Evolutionary conservation across 352 stramenopile species (phyloP).

Genomic region (Phytophthora ramorum): DNA sequence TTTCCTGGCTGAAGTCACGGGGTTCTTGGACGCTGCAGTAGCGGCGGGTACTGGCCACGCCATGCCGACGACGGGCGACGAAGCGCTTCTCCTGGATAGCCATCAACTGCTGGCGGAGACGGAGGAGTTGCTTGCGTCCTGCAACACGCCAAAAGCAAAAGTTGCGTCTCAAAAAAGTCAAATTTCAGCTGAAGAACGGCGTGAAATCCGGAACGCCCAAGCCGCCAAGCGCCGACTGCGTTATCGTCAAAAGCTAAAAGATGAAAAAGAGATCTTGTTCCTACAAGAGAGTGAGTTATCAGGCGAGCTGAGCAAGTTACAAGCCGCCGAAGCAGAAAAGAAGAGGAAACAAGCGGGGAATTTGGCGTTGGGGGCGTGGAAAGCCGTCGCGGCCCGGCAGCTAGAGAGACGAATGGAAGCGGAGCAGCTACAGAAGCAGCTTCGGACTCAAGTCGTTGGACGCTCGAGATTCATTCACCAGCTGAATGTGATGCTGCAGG

Average conservation of each 20-base stretch:
- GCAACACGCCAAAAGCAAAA: background rate
- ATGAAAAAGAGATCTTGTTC: slow-evolving; percentile 15
- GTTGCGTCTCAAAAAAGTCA: background rate
- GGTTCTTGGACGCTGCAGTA: background rate
- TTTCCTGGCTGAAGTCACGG: slow-evolving; percentile 6
- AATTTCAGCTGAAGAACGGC: slow-evolving; percentile 5
- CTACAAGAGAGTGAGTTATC: slow-evolving; percentile 10
- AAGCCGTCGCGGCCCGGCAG: slow-evolving; percentile 19
- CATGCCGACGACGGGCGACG: background rate
- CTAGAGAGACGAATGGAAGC: slow-evolving; percentile 17
- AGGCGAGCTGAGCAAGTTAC: background rate
- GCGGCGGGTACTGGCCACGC: background rate
- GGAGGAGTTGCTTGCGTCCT: slow-evolving; percentile 8
- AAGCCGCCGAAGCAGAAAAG: background rate
- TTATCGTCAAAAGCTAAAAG: slow-evolving; percentile 25
- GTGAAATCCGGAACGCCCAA: slow-evolving; percentile 24
- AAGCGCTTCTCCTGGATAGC: background rate
- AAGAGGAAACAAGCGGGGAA: background rate
- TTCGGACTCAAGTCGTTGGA: slow-evolving; percentile 13
- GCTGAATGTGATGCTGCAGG: slow-evolving; percentile 10
- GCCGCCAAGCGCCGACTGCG: slow-evolving; percentile 12
- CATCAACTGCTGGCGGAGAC: slow-evolving; percentile 16
- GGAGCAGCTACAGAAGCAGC: slow-evolving; percentile 13
- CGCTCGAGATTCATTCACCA: slow-evolving; percentile 12
- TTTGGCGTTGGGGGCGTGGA: slow-evolving; percentile 13